These are phyloP conservation scores for Galium porrigens DNA, from an alignment of 305 asterid genomes.

Conservation along the genomic window DNA sequence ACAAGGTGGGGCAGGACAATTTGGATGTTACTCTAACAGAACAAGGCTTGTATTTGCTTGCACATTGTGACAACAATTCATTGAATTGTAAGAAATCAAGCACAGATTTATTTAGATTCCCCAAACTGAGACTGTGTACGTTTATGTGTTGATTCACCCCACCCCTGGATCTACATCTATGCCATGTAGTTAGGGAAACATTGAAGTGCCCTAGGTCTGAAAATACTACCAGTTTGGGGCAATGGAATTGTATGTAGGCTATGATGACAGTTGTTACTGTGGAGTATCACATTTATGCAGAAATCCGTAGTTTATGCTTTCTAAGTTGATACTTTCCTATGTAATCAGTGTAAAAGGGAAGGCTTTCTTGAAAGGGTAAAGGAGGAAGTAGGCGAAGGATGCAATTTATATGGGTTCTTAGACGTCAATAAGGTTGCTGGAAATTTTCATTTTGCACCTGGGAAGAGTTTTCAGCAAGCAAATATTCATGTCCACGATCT, in stretches of 20 bases:
- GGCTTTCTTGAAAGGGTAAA: constrained; percentile 84
- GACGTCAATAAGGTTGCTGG: constrained; percentile 96
- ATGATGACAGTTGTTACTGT: background rate
- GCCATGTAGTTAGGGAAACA: background rate
- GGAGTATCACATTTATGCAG: background rate
- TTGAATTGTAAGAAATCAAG: background rate
- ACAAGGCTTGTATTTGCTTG: background rate
- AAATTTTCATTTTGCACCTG: constrained; percentile 95
- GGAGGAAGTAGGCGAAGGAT: constrained; percentile 96
- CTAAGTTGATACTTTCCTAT: constrained; percentile 9
- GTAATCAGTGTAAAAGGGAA: constrained; percentile 77
- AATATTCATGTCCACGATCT: constrained; percentile 77
- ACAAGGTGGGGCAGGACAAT: too few relatives aligned
- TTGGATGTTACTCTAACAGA: background rate
- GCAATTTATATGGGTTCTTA: constrained; percentile 78
- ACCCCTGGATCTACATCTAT: background rate
- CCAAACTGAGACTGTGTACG: background rate
- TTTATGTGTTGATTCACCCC: background rate
- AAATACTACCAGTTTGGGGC: background rate
- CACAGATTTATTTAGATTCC: background rate
- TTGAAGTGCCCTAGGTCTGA: background rate
- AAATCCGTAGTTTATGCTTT: constrained; percentile 8
- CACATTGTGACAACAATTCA: background rate
- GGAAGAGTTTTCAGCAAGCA: constrained; percentile 93
- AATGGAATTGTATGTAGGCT: background rate